Base-by-base conservation (phyloP, 2,329 filamentous ascomycete species). In the Emergomyces africanus region DNA sequence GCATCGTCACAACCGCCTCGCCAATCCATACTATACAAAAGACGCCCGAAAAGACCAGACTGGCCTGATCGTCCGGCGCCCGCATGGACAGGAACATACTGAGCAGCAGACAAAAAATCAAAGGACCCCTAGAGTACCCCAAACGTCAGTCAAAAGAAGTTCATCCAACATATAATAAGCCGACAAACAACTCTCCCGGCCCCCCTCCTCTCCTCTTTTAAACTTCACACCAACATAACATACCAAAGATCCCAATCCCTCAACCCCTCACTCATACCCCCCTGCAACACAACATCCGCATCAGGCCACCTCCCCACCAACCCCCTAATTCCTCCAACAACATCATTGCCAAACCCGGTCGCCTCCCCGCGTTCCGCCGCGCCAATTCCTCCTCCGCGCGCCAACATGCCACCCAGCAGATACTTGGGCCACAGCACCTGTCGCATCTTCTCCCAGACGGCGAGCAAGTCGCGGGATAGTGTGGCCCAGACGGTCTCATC, bases 401-500 rank as follows among this genome's bases (percentile, higher is more conserved):
- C 75, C 74, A 86, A 74, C 68, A 85, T 78, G 44, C 83, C 83
- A 46, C 83, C 83, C 28, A 99, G 86, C 54, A 99, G 81, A 76
- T 97, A 97, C 70, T 91, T 91, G 20, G 94, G 94, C 75, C 90
- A 99, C 61, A 99, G 83, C 44, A 99, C 94, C 78, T 96, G 92
- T 73, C 89, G 86, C 86, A 99, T 90, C 81, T 99, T 99, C 76
- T 89, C 88, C 92, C 94, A 97, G 41, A 97, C 90, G 30, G 90
- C 94, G 8, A 92, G 76, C 64, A 99, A 77, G 73, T 99, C 94
- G 65, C 94, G 87, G 57, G 88, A 89, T 61, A 99, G 79, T n/a
- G 94, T 99, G 49, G 92, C 89, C 94, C 94, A 99, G 46, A 99
- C 94, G 1, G 85, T 86, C 77, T 99, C 94, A 74, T 99, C 94